Evolutionary conservation across 331 rosid species (phyloP).

Genomic region (Dryas integrifolia): DNA sequence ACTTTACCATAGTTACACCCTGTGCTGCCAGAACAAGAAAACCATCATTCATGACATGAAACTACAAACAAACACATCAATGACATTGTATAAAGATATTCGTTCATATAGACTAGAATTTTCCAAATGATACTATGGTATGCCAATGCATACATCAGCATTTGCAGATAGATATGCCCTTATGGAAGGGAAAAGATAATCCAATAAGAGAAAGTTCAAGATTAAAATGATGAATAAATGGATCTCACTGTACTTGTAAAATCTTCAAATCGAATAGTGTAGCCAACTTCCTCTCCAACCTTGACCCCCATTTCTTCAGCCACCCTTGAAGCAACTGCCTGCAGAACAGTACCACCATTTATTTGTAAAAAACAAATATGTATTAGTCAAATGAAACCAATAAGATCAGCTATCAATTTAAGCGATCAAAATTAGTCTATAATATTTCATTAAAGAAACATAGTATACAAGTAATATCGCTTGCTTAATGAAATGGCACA

Average conservation of each 20-base stretch:
- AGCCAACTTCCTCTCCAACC: constrained; percentile 93
- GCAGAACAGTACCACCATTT: constrained; percentile 14
- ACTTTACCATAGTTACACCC: constrained; percentile 75
- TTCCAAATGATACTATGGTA: constrained; percentile 10
- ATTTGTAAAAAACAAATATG: neutral
- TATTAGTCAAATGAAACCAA: neutral
- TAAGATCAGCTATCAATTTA: neutral
- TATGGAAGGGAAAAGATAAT: neutral
- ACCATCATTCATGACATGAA: constrained; percentile 23
- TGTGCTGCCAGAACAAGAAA: constrained; percentile 64
- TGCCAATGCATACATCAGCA: neutral
- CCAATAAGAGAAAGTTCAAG: constrained; percentile 1
- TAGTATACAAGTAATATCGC: neutral
- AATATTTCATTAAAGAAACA: neutral
- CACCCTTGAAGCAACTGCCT: constrained; percentile 91
- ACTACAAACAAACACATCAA: neutral
- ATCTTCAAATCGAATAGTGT: constrained; percentile 93
- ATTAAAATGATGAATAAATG: constrained; percentile 11
- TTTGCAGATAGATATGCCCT: neutral
- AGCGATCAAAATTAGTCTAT: neutral
- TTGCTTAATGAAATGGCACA: neutral
- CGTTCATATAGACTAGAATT: neutral
- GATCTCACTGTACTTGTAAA: constrained; percentile 60
- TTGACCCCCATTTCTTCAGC: constrained; percentile 93
- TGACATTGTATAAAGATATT: neutral